Evolutionary conservation across 495 filamentous ascomycete species (phyloP).

Genomic region (Hypoxylon perforatum): DNA sequence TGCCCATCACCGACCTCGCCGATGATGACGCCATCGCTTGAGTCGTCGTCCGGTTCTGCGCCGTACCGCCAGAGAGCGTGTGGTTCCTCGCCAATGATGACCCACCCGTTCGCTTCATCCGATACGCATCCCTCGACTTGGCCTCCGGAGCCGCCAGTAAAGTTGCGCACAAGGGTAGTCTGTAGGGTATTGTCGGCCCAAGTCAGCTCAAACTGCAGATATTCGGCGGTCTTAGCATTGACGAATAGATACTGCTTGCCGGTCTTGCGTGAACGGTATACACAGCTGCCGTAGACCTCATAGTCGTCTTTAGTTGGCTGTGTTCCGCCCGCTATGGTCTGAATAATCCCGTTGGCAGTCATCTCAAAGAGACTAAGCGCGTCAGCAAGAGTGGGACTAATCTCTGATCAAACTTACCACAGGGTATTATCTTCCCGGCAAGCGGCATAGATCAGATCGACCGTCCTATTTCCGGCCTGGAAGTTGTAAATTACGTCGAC

Average conservation of each 20-base stretch:
- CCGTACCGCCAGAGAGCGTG: constrained; percentile 50
- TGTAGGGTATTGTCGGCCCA: constrained; percentile 41
- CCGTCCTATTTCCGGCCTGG: constrained; percentile 33
- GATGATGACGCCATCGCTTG: constrained; percentile 39
- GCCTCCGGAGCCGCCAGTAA: constrained; percentile 46
- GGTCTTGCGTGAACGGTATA: constrained; percentile 40
- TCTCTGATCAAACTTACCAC: constrained; percentile 32
- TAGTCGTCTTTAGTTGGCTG: constrained; percentile 46
- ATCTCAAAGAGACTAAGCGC: constrained; percentile 47
- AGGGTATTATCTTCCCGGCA: constrained; percentile 50
- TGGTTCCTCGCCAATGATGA: constrained; percentile 52
- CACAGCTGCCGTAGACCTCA: constrained; percentile 42
- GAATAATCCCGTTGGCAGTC: constrained; percentile 40
- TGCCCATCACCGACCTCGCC: constrained; percentile 45
- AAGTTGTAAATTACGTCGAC: constrained; percentile 53
- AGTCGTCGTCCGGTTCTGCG: constrained; percentile 46
- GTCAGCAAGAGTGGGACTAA: constrained; percentile 4
- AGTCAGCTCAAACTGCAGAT: constrained; percentile 49
- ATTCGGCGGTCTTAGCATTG: constrained; percentile 51
- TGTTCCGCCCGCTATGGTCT: constrained; percentile 42
- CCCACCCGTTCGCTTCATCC: constrained; percentile 49
- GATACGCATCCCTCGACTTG: constrained; percentile 53
- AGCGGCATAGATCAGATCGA: constrained; percentile 47
- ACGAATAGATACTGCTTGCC: constrained; percentile 52
- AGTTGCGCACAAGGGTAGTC: constrained; percentile 49